phyloP scores from a whole-genome alignment of 768 basidiomycete species.

The Termitomyces sp. region DNA sequence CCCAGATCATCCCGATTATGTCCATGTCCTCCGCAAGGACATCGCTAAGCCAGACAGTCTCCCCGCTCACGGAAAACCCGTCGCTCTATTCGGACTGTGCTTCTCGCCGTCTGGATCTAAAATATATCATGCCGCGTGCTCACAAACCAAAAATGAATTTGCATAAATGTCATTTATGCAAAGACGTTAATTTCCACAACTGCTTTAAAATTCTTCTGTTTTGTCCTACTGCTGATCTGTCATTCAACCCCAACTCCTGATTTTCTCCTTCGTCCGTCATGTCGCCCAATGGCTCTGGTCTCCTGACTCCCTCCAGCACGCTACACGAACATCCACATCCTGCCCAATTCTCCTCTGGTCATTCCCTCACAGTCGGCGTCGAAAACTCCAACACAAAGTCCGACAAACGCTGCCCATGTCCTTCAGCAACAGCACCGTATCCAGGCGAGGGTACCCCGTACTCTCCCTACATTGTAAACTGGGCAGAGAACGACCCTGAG shows the following conservation, averaged over 20 bases:
- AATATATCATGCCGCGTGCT: conserved; percentile 4
- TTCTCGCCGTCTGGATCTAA: background rate
- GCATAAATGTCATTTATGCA: conserved; percentile 7
- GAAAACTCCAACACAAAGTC: background rate
- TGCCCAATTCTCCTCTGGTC: conserved; percentile 8
- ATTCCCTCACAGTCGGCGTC: background rate
- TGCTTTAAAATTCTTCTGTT: background rate
- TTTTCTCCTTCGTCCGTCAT: conserved; percentile 1
- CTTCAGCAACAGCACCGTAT: conserved; percentile 21
- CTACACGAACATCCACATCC: conserved; percentile 18
- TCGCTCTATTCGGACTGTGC: background rate
- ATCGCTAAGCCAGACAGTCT: background rate
- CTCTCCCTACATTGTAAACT: conserved; percentile 52
- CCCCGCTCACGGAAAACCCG: background rate
- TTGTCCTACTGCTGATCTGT: background rate
- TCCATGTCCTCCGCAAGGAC: conserved; percentile 7
- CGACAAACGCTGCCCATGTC: background rate
- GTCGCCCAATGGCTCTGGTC: conserved; percentile 17
- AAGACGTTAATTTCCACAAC: background rate
- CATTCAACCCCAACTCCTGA: background rate
- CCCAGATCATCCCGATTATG: background rate
- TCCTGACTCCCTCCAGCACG: conserved; percentile 14
- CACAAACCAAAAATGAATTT: background rate
- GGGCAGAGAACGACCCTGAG: conserved; percentile 44
- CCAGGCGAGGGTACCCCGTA: conserved; percentile 40